These are phyloP conservation scores for Cladophialophora carrionii DNA, from an alignment of 2,329 filamentous ascomycete genomes.

Conservation along the genomic window DNA sequence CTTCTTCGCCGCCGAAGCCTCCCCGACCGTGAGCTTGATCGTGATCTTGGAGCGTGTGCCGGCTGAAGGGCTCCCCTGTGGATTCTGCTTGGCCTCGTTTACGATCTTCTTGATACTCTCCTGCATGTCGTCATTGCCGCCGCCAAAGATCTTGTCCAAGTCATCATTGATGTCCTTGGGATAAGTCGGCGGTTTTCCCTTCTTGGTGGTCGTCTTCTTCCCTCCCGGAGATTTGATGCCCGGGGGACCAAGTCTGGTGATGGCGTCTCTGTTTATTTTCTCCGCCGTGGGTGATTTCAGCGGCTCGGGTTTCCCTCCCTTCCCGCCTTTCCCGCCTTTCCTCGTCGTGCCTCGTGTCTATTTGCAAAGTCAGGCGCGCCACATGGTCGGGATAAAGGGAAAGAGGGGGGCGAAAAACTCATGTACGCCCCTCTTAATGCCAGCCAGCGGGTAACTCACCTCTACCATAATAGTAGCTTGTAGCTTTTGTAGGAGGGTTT, in stretches of 20 bases:
- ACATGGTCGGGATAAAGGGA: too few relatives aligned
- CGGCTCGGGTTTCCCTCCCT: background rate
- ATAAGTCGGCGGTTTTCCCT: background rate
- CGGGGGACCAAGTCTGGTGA: background rate
- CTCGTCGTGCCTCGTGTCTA: background rate
- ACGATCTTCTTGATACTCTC: background rate
- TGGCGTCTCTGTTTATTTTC: background rate
- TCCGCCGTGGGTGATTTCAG: background rate
- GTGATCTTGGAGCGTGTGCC: background rate
- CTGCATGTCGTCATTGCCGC: background rate
- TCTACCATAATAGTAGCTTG: background rate
- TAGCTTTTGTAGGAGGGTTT: background rate
- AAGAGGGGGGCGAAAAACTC: background rate
- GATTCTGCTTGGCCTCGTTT: background rate
- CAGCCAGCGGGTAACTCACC: background rate
- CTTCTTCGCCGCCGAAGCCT: slow-evolving; percentile 2
- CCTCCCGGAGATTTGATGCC: background rate
- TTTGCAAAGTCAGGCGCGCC: background rate
- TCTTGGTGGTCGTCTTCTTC: background rate
- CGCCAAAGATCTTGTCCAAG: background rate
- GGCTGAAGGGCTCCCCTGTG: background rate
- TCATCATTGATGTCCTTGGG: background rate
- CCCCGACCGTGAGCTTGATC: background rate
- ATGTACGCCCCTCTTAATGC: background rate
- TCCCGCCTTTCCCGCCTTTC: background rate